Base-by-base conservation (phyloP, 257 asterid species). In the Eucommia ulmoides region DNA sequence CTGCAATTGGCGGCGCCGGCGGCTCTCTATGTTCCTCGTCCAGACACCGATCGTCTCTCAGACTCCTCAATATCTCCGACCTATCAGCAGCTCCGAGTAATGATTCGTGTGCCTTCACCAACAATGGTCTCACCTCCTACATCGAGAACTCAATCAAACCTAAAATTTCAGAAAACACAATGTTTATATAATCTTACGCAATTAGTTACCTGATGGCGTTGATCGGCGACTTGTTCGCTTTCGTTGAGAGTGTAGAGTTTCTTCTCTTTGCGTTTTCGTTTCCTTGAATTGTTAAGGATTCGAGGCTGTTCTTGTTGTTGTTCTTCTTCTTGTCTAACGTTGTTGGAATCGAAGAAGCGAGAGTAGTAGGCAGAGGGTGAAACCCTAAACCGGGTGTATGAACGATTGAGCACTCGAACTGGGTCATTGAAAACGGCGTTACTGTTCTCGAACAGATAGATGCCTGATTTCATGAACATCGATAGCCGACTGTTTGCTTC, bases 221-320 rank as follows among this genome's bases (percentile, higher is more conserved):
- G 82, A 25, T 85, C 84, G 45, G 98, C 98, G 42, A 85, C 59
- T 66, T 57, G 64, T 64, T 89, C 98, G 20, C 79, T 71, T 18
- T 70, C 52, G 60, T 85, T 89, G 46, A 80, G 88, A 38, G 23
- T 47, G 50, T 24, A 72, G 35, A 20, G 25, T 22, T 60, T 61
- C 55, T 68, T 74, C 74, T 64, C 64, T n/a, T 63, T 67, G 56
- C 86, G 78, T 56, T 82, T 84, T 19, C 95, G 79, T 59, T 88
- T 88, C 21, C 63, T 62, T 2, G 75, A 22, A 60, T 29, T 56
- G 42, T 41, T 35, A 3, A 55, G 23, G 52, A 53, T 35, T 23
- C 25, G 33, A 25, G 24, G 53, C 6, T 5, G 38, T n/a, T n/a
- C n/a, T n/a, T n/a, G n/a, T n/a, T n/a, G n/a, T n/a, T n/a, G n/a